Conservation (phyloP, 2,329 filamentous ascomycete genomes). For the Neonectria neomacrospora region DNA sequence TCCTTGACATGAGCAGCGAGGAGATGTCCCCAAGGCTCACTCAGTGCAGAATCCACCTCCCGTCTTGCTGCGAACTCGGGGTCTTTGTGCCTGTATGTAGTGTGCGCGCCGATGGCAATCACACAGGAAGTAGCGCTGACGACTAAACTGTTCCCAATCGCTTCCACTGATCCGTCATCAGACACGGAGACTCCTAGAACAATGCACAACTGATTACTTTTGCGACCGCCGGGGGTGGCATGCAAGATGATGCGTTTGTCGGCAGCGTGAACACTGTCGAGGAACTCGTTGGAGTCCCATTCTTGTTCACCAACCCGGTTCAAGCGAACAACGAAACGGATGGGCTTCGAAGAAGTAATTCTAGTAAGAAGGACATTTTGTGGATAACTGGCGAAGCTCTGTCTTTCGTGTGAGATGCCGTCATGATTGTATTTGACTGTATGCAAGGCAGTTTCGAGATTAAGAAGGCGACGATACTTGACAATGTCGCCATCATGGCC, state of each 20-base stretch:
- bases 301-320: conserved; percentile 38
- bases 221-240: conserved; percentile 38
- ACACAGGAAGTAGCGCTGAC: conserved; percentile 27
- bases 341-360: conserved; percentile 33
- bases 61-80: conserved; percentile 34
- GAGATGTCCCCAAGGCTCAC: conserved; percentile 27
- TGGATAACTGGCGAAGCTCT: conserved; percentile 56
- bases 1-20: conserved; percentile 35
- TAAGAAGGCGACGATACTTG: conserved; percentile 53
- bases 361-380: conserved; percentile 50
- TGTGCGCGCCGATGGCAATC: conserved; percentile 38
- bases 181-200: conserved; percentile 26
- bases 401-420: conserved; percentile 47
- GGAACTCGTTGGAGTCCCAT: conserved; percentile 42
- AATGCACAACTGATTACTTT: conserved; percentile 35
- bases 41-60: conserved; percentile 40
- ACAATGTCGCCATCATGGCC: conserved; percentile 46
- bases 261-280: conserved; percentile 36
- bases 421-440: conserved; percentile 52
- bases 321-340: conserved; percentile 41
- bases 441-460: conserved; percentile 51
- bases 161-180: conserved; percentile 17
- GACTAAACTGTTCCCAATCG: conserved; percentile 33
- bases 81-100: conserved; percentile 36
- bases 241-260: conserved; percentile 31